Percentiles rank a stretch among this genome's conserved stretches.
Conservation (phyloP, 1,284 basidiomycete species). For the Amylostereum areolatum region DNA sequence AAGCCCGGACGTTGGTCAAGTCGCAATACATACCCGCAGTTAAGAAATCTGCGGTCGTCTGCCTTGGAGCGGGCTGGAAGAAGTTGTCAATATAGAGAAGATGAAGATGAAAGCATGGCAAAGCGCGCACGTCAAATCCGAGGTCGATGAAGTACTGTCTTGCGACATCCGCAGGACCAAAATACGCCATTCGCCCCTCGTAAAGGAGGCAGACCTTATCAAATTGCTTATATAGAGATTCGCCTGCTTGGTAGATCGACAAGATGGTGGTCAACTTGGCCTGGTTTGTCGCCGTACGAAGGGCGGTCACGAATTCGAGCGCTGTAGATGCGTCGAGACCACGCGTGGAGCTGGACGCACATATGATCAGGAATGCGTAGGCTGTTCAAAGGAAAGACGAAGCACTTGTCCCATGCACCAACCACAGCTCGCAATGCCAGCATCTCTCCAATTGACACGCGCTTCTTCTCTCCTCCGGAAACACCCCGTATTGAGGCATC, state of each 20-base stretch:
- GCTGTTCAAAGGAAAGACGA: too few species aligned
- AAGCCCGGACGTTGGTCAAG: too few species aligned
- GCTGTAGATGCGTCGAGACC: constrained; percentile 73
- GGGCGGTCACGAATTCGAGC: constrained; percentile 39
- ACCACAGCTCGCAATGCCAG: constrained; percentile 9
- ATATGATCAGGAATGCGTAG: too few species aligned
- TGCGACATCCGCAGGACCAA: constrained; percentile 57
- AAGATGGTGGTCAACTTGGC: constrained; percentile 56
- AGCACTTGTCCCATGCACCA: constrained; percentile 35
- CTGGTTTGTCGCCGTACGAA: constrained; percentile 46
- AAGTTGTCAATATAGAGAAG: constrained; percentile 68
- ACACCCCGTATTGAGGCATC: constrained; percentile 44
- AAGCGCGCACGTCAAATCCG: constrained; percentile 47
- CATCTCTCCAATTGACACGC: constrained; percentile 54
- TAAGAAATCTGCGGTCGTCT: constrained; percentile 68
- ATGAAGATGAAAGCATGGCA: constrained; percentile 45
- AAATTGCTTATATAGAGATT: constrained; percentile 26
- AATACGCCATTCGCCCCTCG: constrained; percentile 70
- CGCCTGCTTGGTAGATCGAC: constrained; percentile 63
- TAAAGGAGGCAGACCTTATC: constrained; percentile 64
- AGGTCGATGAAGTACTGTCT: constrained; percentile 71
- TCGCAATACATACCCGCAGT: too few species aligned
- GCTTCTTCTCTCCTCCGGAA: constrained; percentile 46
- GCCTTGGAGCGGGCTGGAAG: constrained; percentile 50
- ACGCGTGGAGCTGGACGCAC: constrained; percentile 38